A percentile compares a stretch with the other conserved stretches of the same genome.
Evolutionary conservation across 2,329 filamentous ascomycete species (phyloP).

Genomic region (Hymenoscyphus fraxineus): DNA sequence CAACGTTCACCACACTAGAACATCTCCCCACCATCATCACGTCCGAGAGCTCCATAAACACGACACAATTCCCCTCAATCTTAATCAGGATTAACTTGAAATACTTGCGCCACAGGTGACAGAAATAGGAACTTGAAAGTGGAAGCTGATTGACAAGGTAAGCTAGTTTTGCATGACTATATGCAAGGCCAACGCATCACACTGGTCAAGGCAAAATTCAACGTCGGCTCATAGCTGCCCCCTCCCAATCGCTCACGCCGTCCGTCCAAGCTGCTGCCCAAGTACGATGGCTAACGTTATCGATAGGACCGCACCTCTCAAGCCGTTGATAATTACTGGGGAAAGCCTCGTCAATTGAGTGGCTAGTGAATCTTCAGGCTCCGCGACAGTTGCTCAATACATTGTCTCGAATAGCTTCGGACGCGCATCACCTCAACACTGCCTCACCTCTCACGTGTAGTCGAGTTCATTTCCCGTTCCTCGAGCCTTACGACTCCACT

Average conservation of each 20-base stretch:
- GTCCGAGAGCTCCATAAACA: constrained; percentile 19
- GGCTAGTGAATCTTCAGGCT: constrained; percentile 26
- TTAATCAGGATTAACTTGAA: constrained; percentile 17
- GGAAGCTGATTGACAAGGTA: constrained; percentile 35
- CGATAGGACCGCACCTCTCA: constrained; percentile 32
- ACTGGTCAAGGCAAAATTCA: constrained; percentile 33
- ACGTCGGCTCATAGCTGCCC: constrained; percentile 26
- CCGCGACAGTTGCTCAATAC: constrained; percentile 24
- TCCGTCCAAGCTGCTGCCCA: constrained; percentile 23
- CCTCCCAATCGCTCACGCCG: constrained; percentile 30
- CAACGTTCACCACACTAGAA: constrained; percentile 17
- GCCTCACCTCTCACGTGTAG: constrained; percentile 33
- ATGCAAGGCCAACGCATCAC: constrained; percentile 36
- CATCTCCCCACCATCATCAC: constrained; percentile 12
- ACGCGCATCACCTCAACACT: constrained; percentile 19
- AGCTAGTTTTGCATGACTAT: constrained; percentile 32
- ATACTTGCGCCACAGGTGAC: constrained; percentile 27
- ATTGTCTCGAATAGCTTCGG: constrained; percentile 30
- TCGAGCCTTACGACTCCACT: constrained; percentile 40
- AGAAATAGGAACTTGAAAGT: constrained; percentile 27
- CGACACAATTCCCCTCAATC: constrained; percentile 17
- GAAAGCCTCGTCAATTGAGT: constrained; percentile 26
- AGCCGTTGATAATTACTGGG: constrained; percentile 25
- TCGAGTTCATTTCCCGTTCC: constrained; percentile 28
- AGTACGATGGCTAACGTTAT: constrained; percentile 32